These are phyloP conservation scores for Lactarius quietus DNA, from an alignment of 768 basidiomycete species.

Conservation along the genomic window DNA sequence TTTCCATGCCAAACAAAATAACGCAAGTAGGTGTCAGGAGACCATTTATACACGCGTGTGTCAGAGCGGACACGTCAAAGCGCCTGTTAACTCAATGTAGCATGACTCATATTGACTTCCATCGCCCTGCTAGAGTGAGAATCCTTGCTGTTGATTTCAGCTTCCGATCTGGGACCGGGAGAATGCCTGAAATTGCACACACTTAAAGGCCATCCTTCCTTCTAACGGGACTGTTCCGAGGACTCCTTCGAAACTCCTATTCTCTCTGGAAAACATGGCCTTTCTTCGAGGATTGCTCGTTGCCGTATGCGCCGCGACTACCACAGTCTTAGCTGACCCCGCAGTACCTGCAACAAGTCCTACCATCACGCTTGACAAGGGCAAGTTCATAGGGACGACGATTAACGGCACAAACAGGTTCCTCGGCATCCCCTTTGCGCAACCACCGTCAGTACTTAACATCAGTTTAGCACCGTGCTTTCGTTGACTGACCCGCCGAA, in stretches of 20 bases:
- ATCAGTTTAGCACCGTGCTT: background rate
- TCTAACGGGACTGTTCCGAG: background rate
- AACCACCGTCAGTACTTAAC: slow-evolving; percentile 34
- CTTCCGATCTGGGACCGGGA: no score
- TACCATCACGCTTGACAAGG: slow-evolving; percentile 31
- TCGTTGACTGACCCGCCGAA: background rate
- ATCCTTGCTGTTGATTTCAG: no score
- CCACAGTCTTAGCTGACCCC: background rate
- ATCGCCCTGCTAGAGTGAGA: no score
- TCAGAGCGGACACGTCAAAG: no score
- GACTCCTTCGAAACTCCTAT: background rate
- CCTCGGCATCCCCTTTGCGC: slow-evolving; percentile 41
- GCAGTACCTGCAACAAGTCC: background rate
- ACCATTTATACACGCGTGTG: no score
- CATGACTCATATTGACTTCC: no score
- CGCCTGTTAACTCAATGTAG: no score
- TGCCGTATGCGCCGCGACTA: background rate
- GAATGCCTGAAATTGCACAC: no score
- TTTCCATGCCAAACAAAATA: no score
- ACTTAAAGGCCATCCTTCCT: no score
- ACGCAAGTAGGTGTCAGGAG: no score
- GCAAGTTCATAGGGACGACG: slow-evolving; percentile 31
- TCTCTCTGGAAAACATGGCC: background rate
- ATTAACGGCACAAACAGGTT: slow-evolving; percentile 31
- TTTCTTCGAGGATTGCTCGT: background rate